These are phyloP conservation scores for Phytophthora lateralis DNA, from an alignment of 352 stramenopile species.

Conservation along the genomic window DNA sequence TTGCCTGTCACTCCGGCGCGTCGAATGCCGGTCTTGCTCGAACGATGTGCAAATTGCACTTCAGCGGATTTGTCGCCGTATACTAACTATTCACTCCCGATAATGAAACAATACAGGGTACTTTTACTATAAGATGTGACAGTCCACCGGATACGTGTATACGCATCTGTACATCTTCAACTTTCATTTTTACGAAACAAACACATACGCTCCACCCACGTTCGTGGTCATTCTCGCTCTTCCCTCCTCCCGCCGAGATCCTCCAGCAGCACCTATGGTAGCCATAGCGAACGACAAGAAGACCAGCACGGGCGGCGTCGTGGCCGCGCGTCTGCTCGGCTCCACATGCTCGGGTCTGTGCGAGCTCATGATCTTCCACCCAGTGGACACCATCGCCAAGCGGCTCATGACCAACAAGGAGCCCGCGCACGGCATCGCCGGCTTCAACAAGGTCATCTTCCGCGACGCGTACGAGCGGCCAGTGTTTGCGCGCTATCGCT, in stretches of 20 bases:
- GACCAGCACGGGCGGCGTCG: constrained; percentile 45
- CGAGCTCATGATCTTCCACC: constrained; percentile 96
- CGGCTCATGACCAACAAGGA: constrained; percentile 94
- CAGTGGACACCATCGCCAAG: constrained; percentile 95
- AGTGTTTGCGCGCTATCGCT: constrained; percentile 78
- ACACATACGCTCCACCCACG: constrained; percentile 1
- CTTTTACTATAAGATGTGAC: background rate
- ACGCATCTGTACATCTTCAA: background rate
- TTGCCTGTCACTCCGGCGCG: constrained; percentile 1
- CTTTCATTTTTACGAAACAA: constrained; percentile 4
- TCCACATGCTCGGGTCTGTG: constrained; percentile 92
- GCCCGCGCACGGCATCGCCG: constrained; percentile 45
- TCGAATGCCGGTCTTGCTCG: background rate
- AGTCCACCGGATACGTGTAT: background rate
- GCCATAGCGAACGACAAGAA: constrained; percentile 54
- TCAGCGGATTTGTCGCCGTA: constrained; percentile 19
- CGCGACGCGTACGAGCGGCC: constrained; percentile 85
- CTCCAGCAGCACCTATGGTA: constrained; percentile 40
- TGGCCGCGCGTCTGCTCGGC: constrained; percentile 87
- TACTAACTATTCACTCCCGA: background rate
- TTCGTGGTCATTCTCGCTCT: constrained; percentile 24
- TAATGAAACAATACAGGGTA: background rate
- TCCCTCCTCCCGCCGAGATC: constrained; percentile 27
- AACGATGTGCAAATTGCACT: constrained; percentile 27
- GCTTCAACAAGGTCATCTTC: constrained; percentile 89